phyloP scores from a whole-genome alignment of 2,329 filamentous ascomycete genomes.

The Exserohilum turcica region DNA sequence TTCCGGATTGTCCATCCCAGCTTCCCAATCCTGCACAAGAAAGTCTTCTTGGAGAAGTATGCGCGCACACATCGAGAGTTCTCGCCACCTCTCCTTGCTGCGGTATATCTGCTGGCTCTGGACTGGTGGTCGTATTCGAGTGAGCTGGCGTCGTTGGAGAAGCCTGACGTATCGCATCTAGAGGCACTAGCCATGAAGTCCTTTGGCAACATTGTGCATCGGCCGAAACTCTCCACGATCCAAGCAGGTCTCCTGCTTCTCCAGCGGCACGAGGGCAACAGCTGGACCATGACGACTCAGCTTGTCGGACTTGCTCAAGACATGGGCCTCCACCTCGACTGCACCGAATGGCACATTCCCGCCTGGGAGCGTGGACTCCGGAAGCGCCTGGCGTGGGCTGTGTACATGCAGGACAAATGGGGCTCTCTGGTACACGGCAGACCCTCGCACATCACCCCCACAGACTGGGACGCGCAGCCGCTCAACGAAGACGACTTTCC shows the following conservation, averaged over 20 bases:
- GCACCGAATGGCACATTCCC: slow-evolving; percentile 66
- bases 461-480: slow-evolving; percentile 61
- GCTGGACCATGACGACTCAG: slow-evolving; percentile 42
- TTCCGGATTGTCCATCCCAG: slow-evolving; percentile 67
- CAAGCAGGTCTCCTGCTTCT: slow-evolving; percentile 49
- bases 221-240: slow-evolving; percentile 50
- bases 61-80: slow-evolving; percentile 62
- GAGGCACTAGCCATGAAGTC: slow-evolving; percentile 46
- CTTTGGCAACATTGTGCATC: slow-evolving; percentile 44
- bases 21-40: slow-evolving; percentile 65
- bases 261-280: slow-evolving; percentile 43
- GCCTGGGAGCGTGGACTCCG: slow-evolving; percentile 67
- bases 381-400: slow-evolving; percentile 66
- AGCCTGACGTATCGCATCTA: slow-evolving; percentile 48
- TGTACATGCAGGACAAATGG: slow-evolving; percentile 71
- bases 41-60: slow-evolving; percentile 67
- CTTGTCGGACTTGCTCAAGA: slow-evolving; percentile 48
- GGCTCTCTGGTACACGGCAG: slow-evolving; percentile 62
- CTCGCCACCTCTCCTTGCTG: slow-evolving; percentile 63
- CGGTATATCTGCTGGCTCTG: slow-evolving; percentile 66
- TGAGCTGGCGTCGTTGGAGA: slow-evolving; percentile 53
- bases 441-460: slow-evolving; percentile 59
- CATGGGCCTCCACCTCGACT: slow-evolving; percentile 59
- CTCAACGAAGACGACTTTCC: slow-evolving; percentile 55
- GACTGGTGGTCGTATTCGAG: slow-evolving; percentile 66